Conservation (phyloP, 495 filamentous ascomycete species). For the Penicillium bovifimosum region DNA sequence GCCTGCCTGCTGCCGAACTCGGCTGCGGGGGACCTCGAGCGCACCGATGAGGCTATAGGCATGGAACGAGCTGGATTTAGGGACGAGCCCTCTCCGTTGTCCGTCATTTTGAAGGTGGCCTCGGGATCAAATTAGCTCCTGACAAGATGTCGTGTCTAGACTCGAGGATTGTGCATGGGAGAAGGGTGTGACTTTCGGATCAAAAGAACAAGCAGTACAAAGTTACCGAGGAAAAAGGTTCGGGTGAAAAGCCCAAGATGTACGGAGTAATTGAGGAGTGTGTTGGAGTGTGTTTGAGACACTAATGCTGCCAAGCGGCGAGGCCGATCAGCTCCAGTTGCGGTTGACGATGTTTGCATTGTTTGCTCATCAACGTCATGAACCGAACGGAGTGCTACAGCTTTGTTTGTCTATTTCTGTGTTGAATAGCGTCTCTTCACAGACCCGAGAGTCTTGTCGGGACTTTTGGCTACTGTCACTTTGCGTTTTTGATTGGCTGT, state of each 20-base stretch:
- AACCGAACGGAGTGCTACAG: conserved; percentile 11
- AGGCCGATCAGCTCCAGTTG: conserved; percentile 10
- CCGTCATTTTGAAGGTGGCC: conserved; percentile 25
- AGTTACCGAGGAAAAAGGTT: background rate
- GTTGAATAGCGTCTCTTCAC: background rate
- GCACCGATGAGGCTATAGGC: conserved; percentile 34
- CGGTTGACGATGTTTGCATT: conserved; percentile 26
- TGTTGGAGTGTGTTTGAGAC: conserved; percentile 8
- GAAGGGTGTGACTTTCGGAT: background rate
- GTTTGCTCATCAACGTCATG: conserved; percentile 31
- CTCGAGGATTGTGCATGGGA: conserved; percentile 8
- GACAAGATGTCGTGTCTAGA: background rate
- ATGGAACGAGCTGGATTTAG: conserved; percentile 27
- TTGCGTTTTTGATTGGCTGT: background rate
- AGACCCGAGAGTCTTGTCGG: background rate
- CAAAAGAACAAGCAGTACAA: background rate
- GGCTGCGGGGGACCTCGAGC: conserved; percentile 37
- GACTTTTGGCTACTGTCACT: background rate
- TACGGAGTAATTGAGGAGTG: conserved; percentile 5
- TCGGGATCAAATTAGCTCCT: conserved; percentile 7
- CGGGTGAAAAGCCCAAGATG: background rate
- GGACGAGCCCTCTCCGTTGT: conserved; percentile 39
- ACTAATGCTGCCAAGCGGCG: conserved; percentile 2
- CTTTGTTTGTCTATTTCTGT: conserved; percentile 6
- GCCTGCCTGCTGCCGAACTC: conserved; percentile 55